Evolutionary conservation across 345 rosid genomes (phyloP), one percentile per base, ranked within the genome.

Genomic region (Boechera retrofracta): DNA sequence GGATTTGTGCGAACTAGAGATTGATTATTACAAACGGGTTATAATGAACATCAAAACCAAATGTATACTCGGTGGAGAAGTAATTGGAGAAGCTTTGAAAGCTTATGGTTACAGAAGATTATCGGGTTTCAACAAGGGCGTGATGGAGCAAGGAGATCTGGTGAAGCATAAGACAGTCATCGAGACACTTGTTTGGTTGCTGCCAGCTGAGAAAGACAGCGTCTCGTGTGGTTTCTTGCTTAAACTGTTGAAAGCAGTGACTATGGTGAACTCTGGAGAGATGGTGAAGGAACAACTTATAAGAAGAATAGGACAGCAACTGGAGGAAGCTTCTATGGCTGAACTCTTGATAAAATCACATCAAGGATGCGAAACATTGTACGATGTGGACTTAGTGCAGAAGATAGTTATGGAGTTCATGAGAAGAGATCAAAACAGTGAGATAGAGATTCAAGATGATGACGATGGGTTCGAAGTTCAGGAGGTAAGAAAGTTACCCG

Each of bases 1-100:
- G 83, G 98, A 92, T 86, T 64, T 92, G 71, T 85, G 93, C 55
- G 98, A 92, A 68, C 90, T 92, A 8, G 91, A 88, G 47, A 83
- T 92, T 5, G 94, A 88, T 63, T 54, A 83, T 8, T 92, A 86
- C 71, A 90, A 89, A 78, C 77, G 86, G 16, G 89, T 88, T 65
- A 56, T 90, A 44, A 59, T 61, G 77, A 81, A 72, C 67, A 87
- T 92, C 48, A 85, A 77, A 78, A 71, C 76, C 59, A 85, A 83
- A 84, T 85, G 77, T 31, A 29, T 73, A 49, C 79, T 86, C 67
- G 74, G 82, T 8, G 80, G 66, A 54, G 94, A 88, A 76, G 88
- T 90, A 16, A 84, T 90, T n/a, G 96, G 98, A 58, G 96, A 92
- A 82, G 90, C 96, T 42, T 81, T 93, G 80, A 90, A 88, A 84